phyloP scores from a whole-genome alignment of 2,329 filamentous ascomycete species.

The Orbilia quercus region DNA sequence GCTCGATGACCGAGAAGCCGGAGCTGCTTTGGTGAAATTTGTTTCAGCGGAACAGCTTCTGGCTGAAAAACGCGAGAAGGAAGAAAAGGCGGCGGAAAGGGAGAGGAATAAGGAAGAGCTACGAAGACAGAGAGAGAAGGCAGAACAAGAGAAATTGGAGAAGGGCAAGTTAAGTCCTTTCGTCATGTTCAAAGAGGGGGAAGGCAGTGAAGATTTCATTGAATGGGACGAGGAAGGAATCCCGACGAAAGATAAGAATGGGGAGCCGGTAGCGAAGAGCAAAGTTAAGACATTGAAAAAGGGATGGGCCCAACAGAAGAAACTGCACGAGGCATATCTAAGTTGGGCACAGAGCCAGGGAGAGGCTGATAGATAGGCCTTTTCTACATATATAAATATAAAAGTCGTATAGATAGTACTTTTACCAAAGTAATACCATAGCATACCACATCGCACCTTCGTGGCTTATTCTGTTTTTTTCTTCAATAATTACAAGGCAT shows the following conservation, averaged over 20 bases:
- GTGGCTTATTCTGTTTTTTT: no score
- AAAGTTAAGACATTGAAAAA: slow-evolving; percentile 84
- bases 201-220: slow-evolving; percentile 70
- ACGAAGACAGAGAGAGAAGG: slow-evolving; percentile 62
- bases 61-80: slow-evolving; percentile 71
- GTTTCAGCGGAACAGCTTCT: slow-evolving; percentile 70
- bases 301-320: slow-evolving; percentile 91
- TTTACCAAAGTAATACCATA: no score
- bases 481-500: no score
- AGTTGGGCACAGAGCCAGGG: slow-evolving; percentile 44
- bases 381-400: neutral
- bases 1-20: slow-evolving; percentile 79
- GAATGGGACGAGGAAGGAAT: slow-evolving; percentile 86
- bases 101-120: slow-evolving; percentile 67
- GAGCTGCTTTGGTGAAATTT: slow-evolving; percentile 78
- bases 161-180: slow-evolving; percentile 69
- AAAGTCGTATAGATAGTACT: no score
- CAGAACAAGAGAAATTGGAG: slow-evolving; percentile 66
- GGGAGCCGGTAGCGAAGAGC: slow-evolving; percentile 82
- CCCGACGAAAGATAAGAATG: slow-evolving; percentile 80
- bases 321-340: slow-evolving; percentile 75
- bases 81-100: slow-evolving; percentile 72
- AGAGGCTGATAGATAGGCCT: slow-evolving; percentile 45
- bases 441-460: no score
- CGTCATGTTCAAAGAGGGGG: slow-evolving; percentile 67